Conservation (phyloP, 1,284 basidiomycete genomes). For the Ceratobasidium sp. region DNA sequence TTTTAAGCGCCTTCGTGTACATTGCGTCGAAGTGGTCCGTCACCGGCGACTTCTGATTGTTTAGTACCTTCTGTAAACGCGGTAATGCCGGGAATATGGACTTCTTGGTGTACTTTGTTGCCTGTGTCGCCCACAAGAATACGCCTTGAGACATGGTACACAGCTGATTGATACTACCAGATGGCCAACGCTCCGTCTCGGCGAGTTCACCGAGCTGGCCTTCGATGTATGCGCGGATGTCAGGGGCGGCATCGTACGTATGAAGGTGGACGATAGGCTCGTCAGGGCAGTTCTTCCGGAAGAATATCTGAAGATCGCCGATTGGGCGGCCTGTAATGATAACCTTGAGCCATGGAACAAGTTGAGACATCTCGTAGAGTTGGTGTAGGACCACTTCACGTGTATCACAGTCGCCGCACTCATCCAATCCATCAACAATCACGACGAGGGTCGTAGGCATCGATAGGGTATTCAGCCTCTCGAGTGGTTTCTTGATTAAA, state of each 20-base stretch:
- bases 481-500: constrained; percentile 16
- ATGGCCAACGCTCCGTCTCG: background rate
- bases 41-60: background rate
- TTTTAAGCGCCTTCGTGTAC: constrained; percentile 6
- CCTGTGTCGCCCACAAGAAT: constrained; percentile 14
- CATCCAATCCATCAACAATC: constrained; percentile 41
- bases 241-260: background rate
- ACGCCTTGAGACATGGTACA: background rate
- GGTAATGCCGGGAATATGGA: background rate
- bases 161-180: background rate
- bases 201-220: background rate
- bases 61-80: background rate
- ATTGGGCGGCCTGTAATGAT: constrained; percentile 38
- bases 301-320: constrained; percentile 9
- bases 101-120: background rate
- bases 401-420: constrained; percentile 6
- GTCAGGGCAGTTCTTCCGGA: background rate
- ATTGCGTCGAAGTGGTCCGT: background rate
- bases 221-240: constrained; percentile 2
- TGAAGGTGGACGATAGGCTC: background rate
- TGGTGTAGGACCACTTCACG: background rate
- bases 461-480: background rate
- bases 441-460: background rate
- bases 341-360: constrained; percentile 16
- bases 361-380: background rate